Conservation (phyloP, 1,139 yeast genomes). For the Sugiyamaella grinbergsii region DNA sequence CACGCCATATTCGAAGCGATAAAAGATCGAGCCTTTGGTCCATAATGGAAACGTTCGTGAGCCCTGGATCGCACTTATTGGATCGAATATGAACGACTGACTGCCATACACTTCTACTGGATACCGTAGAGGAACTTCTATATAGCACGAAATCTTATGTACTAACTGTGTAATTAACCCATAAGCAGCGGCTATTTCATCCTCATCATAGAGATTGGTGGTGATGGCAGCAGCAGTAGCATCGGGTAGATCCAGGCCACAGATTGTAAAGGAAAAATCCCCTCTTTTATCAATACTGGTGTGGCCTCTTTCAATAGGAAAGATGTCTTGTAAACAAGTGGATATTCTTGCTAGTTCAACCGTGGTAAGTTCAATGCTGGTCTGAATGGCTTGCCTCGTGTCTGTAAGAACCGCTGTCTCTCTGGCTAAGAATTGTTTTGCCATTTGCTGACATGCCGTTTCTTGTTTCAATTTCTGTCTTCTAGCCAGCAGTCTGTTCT, state of each 20-base stretch:
- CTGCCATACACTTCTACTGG: constrained; percentile 56
- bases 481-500: constrained; percentile 22
- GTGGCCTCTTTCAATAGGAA: constrained; percentile 43
- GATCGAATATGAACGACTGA: constrained; percentile 54
- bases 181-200: constrained; percentile 52
- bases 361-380: constrained; percentile 22
- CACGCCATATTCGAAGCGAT: constrained; percentile 57
- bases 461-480: constrained; percentile 22
- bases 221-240: constrained; percentile 27
- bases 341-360: constrained; percentile 36
- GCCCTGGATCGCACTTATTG: constrained; percentile 50
- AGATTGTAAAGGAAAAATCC: constrained; percentile 43
- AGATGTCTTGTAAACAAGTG: constrained; percentile 36
- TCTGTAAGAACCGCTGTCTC: constrained; percentile 5
- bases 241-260: constrained; percentile 38
- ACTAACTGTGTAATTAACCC: constrained; percentile 53
- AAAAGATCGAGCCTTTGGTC: constrained; percentile 50
- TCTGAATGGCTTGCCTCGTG: constrained; percentile 12
- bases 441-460: constrained; percentile 20
- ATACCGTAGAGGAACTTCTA: constrained; percentile 53
- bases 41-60: constrained; percentile 52
- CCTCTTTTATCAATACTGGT: constrained; percentile 23
- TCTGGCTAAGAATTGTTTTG: constrained; percentile 21
- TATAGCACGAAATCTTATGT: constrained; percentile 46
- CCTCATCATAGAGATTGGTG: constrained; percentile 39